Evolutionary conservation across 495 filamentous ascomycete genomes (phyloP), one percentile per base, ranked within the genome.

Genomic region (Podospora appendiculata): DNA sequence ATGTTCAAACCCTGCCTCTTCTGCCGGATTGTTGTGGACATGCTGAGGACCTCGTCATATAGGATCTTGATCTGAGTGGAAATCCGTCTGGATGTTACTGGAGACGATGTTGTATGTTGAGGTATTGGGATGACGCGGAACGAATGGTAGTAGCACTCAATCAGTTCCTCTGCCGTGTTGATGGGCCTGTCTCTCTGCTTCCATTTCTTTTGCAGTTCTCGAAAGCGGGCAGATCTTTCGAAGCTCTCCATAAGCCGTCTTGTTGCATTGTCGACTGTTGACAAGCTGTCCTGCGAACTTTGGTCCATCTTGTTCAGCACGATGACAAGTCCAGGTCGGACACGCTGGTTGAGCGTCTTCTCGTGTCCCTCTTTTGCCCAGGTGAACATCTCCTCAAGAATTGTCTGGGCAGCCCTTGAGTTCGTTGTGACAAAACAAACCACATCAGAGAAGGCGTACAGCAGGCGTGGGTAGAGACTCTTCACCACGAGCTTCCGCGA

Each of bases 371-470:
- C 56, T n/a, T 57, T 45, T 44, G 62, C 66, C 65, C 71, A 67
- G 16, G 54, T 48, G 32, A 71, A 39, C 7, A 71, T 56, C n/a
- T 52, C 39, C 39, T 63, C 57, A n/a, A 70, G 40, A 35, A 61
- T 56, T 13, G 43, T 65, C 55, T 49, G 57, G 53, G 53, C 47
- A 11, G 47, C 41, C 10, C 38, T 66, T 0, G 68, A 39, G 39
- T 72, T 72, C 5, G 52, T 53, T 14, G 67, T 57, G 3, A 76
- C 71, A 56, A 76, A 78, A 4, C 74, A 71, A 10, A 76, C 59
- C 6, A 73, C 70, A 56, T 78, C 73, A 0, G 72, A 75, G 41
- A 78, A 75, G 0, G 73, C 71, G 52, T 73, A 78, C 0, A 79
- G 65, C 2, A 79, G 53, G 9, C 76, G 59, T 16, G 76, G 76